These are phyloP conservation scores for Cyberlindnera galapagoensis DNA, from an alignment of 805 yeast species.

Conservation along the genomic window DNA sequence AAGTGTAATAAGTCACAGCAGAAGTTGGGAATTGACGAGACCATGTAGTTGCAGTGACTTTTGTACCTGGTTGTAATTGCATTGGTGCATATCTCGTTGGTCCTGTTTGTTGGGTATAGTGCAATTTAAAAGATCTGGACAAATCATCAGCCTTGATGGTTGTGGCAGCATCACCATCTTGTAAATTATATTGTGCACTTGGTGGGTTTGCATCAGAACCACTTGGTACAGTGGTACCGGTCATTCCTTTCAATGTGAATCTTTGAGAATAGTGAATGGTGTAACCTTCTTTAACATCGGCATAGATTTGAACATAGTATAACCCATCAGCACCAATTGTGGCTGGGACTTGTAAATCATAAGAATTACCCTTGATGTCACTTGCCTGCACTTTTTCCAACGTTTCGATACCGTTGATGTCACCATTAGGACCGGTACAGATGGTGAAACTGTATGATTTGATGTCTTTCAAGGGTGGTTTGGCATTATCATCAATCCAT, in stretches of 20 bases:
- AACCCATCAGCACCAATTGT: constrained; percentile 55
- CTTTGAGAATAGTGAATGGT: constrained; percentile 64
- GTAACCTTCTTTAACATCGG: constrained; percentile 34
- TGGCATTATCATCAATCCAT: constrained; percentile 53
- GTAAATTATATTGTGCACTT: constrained; percentile 29
- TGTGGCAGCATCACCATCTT: constrained; percentile 32
- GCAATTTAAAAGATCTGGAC: constrained; percentile 52
- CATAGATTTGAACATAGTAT: constrained; percentile 66
- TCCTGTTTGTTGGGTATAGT: constrained; percentile 80
- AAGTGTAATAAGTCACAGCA: constrained; percentile 53
- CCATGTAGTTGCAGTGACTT: constrained; percentile 61
- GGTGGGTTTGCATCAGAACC: constrained; percentile 41
- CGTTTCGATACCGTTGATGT: constrained; percentile 36
- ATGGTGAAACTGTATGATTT: constrained; percentile 44
- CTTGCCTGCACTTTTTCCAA: constrained; percentile 25
- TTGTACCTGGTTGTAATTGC: constrained; percentile 82
- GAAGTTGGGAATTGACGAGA: constrained; percentile 62
- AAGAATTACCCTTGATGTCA: constrained; percentile 26
- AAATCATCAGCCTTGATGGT: constrained; percentile 30
- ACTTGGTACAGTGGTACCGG: constrained; percentile 45
- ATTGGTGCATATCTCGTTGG: constrained; percentile 79
- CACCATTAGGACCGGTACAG: constrained; percentile 62
- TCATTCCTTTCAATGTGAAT: constrained; percentile 64
- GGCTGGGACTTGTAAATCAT: constrained; percentile 38
- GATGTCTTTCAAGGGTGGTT: constrained; percentile 41